Evolutionary conservation across 768 basidiomycete genomes (phyloP).

Genomic region (Amanita brunnescens): DNA sequence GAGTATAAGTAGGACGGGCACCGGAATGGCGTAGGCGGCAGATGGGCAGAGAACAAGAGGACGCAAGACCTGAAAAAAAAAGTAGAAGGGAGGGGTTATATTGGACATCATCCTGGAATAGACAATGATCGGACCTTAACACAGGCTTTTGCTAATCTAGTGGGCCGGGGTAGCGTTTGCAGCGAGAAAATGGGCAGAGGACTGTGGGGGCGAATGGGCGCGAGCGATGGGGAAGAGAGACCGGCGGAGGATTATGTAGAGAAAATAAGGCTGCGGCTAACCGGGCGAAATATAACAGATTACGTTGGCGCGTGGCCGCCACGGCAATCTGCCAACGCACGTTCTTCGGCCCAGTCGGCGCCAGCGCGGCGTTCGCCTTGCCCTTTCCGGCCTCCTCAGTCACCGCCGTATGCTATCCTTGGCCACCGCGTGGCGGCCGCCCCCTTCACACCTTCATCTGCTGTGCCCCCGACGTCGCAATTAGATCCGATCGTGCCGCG

Average conservation of each 20-base stretch:
- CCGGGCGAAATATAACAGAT: slow-evolving; percentile 27
- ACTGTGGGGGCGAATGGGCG: not conserved
- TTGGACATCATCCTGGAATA: not conserved
- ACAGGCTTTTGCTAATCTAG: not conserved
- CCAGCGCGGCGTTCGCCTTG: slow-evolving; percentile 5
- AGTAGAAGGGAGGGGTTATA: not conserved
- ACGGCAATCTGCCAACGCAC: slow-evolving; percentile 38
- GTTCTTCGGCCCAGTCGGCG: slow-evolving; percentile 36
- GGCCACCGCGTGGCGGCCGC: not conserved
- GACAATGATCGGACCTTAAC: slow-evolving; percentile 3
- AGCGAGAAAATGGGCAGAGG: not conserved
- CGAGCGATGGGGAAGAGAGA: not conserved
- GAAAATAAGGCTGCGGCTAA: slow-evolving; percentile 13
- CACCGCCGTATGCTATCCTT: not conserved
- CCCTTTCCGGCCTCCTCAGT: not conserved
- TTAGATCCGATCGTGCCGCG: not conserved
- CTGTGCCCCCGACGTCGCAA: not conserved
- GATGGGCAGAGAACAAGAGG: not conserved
- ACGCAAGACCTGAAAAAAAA: slow-evolving; percentile 2
- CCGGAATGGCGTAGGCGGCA: not conserved
- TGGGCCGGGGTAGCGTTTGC: not conserved
- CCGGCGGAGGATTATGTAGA: slow-evolving; percentile 11
- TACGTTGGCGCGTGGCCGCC: too few species aligned
- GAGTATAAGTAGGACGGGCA: too few species aligned
- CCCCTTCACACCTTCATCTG: not conserved